Evolutionary conservation across 441 rosid genomes (phyloP).

Genomic region (Sinapis alba): DNA sequence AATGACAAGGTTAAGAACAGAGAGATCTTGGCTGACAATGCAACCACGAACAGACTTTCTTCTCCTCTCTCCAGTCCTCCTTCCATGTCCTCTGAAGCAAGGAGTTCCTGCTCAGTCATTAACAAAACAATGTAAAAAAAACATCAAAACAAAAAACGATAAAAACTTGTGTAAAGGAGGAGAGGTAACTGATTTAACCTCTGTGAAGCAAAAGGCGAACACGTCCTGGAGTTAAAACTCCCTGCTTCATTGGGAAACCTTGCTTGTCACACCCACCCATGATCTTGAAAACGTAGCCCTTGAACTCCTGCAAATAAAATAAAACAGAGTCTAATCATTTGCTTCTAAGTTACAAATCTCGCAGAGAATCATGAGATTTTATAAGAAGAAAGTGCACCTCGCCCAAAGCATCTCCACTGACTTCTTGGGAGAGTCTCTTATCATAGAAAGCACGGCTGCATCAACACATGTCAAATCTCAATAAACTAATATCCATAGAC

Average conservation of each 20-base stretch:
- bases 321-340: not conserved
- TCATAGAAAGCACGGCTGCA: conserved; percentile 53
- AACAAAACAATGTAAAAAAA: not conserved
- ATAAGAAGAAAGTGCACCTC: conserved; percentile 38
- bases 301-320: conserved; percentile 45
- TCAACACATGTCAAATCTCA: not conserved
- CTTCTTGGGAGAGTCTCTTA: conserved; percentile 64
- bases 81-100: conserved; percentile 60
- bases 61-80: conserved; percentile 64
- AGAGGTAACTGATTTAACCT: conserved; percentile 28
- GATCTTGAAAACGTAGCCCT: conserved; percentile 59
- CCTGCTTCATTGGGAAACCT: conserved; percentile 70
- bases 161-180: not conserved
- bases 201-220: conserved; percentile 59
- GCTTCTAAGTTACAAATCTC: not conserved
- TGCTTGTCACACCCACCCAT: conserved; percentile 72
- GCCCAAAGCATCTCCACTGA: conserved; percentile 58
- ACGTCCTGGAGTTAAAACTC: conserved; percentile 62
- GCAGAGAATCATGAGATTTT: not conserved
- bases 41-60: conserved; percentile 71
- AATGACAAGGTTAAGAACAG: conserved; percentile 59
- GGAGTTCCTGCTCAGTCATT: conserved; percentile 47
- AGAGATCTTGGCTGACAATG: conserved; percentile 59
- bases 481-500: not conserved
- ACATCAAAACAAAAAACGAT: not conserved